A percentile compares a stretch with the other conserved stretches of the same genome.
Conservation (phyloP, 1,139 yeast species). For the Saccharomyces hybrid region DNA sequence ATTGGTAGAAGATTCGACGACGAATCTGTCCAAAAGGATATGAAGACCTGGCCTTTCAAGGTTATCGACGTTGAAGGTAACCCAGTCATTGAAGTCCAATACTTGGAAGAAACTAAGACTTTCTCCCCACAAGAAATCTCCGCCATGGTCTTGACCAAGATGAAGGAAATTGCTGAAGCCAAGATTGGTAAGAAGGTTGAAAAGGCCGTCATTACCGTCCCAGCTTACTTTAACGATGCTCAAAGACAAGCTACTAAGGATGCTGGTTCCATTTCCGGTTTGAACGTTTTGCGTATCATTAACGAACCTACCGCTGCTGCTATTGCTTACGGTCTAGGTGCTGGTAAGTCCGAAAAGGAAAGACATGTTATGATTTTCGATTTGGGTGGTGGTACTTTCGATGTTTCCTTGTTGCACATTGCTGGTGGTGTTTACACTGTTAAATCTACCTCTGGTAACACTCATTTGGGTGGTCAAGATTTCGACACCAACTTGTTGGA, state of each 20-base stretch:
- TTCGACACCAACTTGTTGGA: constrained; percentile 94
- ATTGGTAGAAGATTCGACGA: constrained; percentile 77
- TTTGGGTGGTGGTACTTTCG: constrained; percentile 94
- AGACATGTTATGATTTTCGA: constrained; percentile 87
- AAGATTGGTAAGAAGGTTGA: constrained; percentile 83
- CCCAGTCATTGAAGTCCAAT: constrained; percentile 73
- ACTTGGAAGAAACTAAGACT: constrained; percentile 58
- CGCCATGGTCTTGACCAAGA: constrained; percentile 84
- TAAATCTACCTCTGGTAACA: constrained; percentile 99
- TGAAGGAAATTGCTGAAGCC: constrained; percentile 91
- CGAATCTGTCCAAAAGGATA: constrained; percentile 70
- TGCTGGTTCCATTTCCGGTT: constrained; percentile 91
- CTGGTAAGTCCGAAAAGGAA: constrained; percentile 82
- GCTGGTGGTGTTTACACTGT: constrained; percentile 99
- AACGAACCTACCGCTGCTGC: constrained; percentile 97
- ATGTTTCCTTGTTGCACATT: constrained; percentile 90
- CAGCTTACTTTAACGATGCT: constrained; percentile 93
- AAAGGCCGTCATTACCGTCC: constrained; percentile 93
- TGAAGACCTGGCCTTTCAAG: constrained; percentile 74
- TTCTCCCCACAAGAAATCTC: constrained; percentile 90
- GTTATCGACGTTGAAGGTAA: constrained; percentile 64
- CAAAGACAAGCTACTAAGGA: constrained; percentile 96
- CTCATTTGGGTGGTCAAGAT: constrained; percentile 99
- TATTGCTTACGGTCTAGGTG: constrained; percentile 91
- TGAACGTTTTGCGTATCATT: constrained; percentile 82